Evolutionary conservation across 1,139 yeast genomes (phyloP).

Genomic region (Arxiozyma bovina): DNA sequence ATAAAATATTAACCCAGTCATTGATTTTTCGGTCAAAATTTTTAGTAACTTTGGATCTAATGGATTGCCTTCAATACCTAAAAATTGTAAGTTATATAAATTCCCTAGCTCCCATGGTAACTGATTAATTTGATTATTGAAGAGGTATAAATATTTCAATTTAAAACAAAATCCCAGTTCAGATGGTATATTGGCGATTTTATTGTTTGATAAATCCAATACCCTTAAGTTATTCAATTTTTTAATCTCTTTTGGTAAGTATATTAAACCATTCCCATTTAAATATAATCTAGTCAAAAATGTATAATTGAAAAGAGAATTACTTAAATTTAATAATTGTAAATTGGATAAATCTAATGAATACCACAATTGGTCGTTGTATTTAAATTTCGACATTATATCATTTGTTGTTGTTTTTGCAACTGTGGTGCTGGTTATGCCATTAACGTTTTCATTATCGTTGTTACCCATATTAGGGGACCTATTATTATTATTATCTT

Average conservation of each 20-base stretch:
- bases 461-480: neutral
- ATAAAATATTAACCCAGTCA: slow-evolving; percentile 69
- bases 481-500: neutral
- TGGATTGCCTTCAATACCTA: slow-evolving; percentile 93
- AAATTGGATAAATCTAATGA: slow-evolving; percentile 90
- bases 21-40: slow-evolving; percentile 71
- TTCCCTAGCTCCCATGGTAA: slow-evolving; percentile 84
- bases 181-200: slow-evolving; percentile 59
- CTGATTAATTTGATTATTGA: slow-evolving; percentile 71
- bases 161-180: slow-evolving; percentile 80
- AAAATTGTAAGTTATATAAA: slow-evolving; percentile 70
- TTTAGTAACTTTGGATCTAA: slow-evolving; percentile 57
- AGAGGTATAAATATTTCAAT: slow-evolving; percentile 71
- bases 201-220: slow-evolving; percentile 76
- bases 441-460: neutral
- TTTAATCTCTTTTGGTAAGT: slow-evolving; percentile 61
- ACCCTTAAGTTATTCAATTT: slow-evolving; percentile 68
- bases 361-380: slow-evolving; percentile 75
- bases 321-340: slow-evolving; percentile 61
- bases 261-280: slow-evolving; percentile 71
- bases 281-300: slow-evolving; percentile 82
- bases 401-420: slow-evolving; percentile 35
- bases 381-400: slow-evolving; percentile 49
- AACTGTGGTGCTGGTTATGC: no score
- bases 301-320: slow-evolving; percentile 68